Evolutionary conservation across 2,329 filamentous ascomycete species (phyloP), one percentile per base, ranked within the genome.

Genomic region (Aspergillus piperis): DNA sequence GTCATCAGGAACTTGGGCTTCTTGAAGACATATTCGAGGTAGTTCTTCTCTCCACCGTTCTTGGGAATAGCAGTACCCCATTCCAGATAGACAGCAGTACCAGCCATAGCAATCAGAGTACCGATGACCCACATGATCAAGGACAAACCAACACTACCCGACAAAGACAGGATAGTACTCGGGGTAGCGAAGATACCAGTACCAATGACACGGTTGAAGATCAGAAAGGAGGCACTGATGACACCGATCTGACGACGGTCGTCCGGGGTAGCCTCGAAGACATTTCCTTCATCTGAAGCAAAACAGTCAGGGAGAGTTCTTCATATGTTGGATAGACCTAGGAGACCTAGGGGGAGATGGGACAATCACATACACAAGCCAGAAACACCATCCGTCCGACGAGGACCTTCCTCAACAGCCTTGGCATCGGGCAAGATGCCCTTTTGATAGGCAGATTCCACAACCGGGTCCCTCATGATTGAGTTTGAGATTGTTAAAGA

Each of bases 21-120:
- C 50, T 73, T 76, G 67, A 81, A 84, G 38, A 84, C 81, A 39
- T 82, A 80, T 71, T 84, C 82, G 44, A 84, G 78, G 66, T 84
- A 84, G 41, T 83, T 80, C 53, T 81, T 79, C 65, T 84, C 82
- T n/a, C 82, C 82, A 39, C 82, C 82, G 69, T 82, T 70, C 72
- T 67, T 75, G 7, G 80, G 81, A 48, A 83, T 75, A 3, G 81
- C 80, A 54, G 79, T 81, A 39, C 81, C 81, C 70, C 80, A 82
- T 72, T 83, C 81, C 32, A 83, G 70, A 57, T 82, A 83, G 10
- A 74, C 70, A 10, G 70, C 73, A 8, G 71, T 79, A 63, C 77
- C 75, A 62, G 79, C 77, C 68, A 80, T 75, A 6, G 80, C 79
- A 69, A 83, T 81, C 3, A 81, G 17, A 11, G 78, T 81, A 5